Conservation (phyloP, 768 basidiomycete genomes). For the Tylopilus subfusipes region DNA sequence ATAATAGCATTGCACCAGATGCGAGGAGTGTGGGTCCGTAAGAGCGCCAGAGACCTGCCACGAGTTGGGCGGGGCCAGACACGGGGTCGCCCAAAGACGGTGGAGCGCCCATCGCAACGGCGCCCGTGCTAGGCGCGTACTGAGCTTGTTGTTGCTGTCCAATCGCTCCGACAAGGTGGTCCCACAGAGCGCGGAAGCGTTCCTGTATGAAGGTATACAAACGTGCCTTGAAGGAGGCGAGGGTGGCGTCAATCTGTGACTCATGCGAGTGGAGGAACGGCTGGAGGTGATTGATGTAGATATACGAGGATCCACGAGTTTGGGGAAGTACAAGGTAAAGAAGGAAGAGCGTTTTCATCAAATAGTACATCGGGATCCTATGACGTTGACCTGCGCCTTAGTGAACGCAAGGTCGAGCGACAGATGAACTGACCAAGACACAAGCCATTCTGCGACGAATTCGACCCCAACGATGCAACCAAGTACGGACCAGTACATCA, state of each 20-base stretch:
- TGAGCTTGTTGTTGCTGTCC: conserved; percentile 38
- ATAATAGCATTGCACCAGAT: conserved; percentile 59
- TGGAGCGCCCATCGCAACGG: conserved; percentile 32
- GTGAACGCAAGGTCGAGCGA: conserved; percentile 6
- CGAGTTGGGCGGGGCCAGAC: conserved; percentile 63
- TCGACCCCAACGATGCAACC: conserved; percentile 81
- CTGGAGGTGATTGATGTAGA: conserved; percentile 76
- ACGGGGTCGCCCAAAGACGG: conserved; percentile 51
- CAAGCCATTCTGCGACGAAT: conserved; percentile 80
- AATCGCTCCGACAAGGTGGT: conserved; percentile 48
- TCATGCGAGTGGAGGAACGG: conserved; percentile 86
- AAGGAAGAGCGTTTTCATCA: conserved; percentile 78
- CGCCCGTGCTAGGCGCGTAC: conserved; percentile 18
- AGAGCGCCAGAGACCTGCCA: conserved; percentile 67
- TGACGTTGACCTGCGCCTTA: conserved; percentile 9
- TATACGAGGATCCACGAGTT: conserved; percentile 80
- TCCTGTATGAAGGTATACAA: conserved; percentile 65
- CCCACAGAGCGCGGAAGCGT: conserved; percentile 63
- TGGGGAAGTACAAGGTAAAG: conserved; percentile 90
- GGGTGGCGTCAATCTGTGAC: conserved; percentile 74
- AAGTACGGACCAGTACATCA: conserved; percentile 96
- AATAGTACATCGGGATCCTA: conserved; percentile 89
- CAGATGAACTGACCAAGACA: conserved; percentile 66
- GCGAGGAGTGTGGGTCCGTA: conserved; percentile 75
- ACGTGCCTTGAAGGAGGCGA: conserved; percentile 59